Base-by-base conservation (phyloP, 805 yeast species). In the Wickerhamiella nectarea region DNA sequence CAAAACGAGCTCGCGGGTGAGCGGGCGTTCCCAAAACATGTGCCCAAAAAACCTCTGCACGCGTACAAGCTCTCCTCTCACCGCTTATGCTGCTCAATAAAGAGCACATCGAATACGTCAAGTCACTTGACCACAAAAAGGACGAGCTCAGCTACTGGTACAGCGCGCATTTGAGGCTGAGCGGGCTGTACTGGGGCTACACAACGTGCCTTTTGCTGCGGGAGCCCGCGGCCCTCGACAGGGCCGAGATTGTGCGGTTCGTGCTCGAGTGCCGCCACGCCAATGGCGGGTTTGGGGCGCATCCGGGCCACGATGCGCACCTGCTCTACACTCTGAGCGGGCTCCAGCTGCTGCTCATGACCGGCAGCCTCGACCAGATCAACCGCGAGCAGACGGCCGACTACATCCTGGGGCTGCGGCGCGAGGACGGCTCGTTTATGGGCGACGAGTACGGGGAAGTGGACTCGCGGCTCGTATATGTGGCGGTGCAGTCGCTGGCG, bases 401-500 rank as follows among this genome's bases (percentile, higher is more conserved):
- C 10, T 64, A 53, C 46, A 49, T 66, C 8, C 42, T 51, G 2
- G 56, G 64, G 1, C 59, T 78, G 34, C 86, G 79, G 54, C 57
- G 57, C 1, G 68, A 70, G 47, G 58, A 54, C 45, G 97, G 98
- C 0, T 76, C 87, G 3, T 82, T 87, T 50, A 78, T 75, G 55
- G 99, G 98, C 6, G 99, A 91, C 57, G 59, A 72, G 38, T 89
- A 80, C 59, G 96, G 96, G 5, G 97, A 89, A 58, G 73, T 85
- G 1, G 99, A 91, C 56, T 81, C 96, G 0, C 68, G 99, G 46
- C 91, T 91, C 59, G 80, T 82, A 0, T 91, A 85, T 56, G 79
- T 78, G 8, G 93, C 89, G 0, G 61, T 86, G 11, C 84, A 81
- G 51, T 69, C 82, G 0, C 65, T 91, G 43, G 72, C 84, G 0